Evolutionary conservation across 306 rosid species (phyloP), one percentile per base, ranked within the genome.

Genomic region (Sesbania bispinosa): DNA sequence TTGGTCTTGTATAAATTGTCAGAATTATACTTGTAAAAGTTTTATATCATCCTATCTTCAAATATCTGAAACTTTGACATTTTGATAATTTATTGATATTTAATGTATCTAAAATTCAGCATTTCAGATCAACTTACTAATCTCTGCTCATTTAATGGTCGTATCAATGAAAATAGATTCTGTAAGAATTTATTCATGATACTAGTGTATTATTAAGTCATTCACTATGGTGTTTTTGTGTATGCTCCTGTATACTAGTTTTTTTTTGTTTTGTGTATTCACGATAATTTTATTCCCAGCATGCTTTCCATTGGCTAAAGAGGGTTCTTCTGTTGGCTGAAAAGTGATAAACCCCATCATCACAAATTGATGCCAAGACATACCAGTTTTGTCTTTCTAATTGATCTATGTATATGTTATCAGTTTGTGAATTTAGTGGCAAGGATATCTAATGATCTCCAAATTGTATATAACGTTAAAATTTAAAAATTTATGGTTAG

Each of bases 401-500:
- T 35, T 29, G 36, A 65, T 51, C 55, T 23, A 2, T 62, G 43
- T 47, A 32, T 69, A 21, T 72, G 69, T 27, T 47, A 79, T 42
- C 33, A 16, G 67, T 53, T 74, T 57, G 42, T 19, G 19, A 65
- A 73, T 18, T 52, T 38, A 41, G 41, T 35, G 71, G 66, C 48
- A 41, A 35, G 38, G 63, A 62, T 52, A 45, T 61, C 61, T 73
- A 32, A 54, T 68, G 18, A 69, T 65, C 51, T 66, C 61, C 58
- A 23, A 51, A 20, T 38, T 65, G 50, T 55, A 66, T 36, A 62
- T 54, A 45, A 54, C 18, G 38, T 47, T 11, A 42, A 50, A 71
- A 38, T 54, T 59, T 47, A 61, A 52, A n/a, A 41, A 70, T 65
- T 79, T 73, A n/a, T 67, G 15, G 54, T 36, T 15, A 54, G 45